Conservation (phyloP, 257 asterid species). For the Nicotiana undulata region DNA sequence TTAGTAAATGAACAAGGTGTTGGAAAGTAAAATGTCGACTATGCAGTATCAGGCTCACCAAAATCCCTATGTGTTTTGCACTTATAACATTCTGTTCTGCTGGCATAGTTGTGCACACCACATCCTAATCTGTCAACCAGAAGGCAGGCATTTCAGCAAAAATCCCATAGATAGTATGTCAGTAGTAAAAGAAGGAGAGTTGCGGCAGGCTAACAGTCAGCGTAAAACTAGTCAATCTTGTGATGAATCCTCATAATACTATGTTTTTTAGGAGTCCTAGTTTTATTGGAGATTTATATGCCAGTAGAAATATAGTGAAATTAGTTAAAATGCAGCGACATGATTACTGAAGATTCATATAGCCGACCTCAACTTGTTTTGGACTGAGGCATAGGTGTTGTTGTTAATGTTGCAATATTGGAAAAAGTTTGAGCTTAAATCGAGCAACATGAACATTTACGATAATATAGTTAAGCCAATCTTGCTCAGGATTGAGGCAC, state of each 20-base stretch:
- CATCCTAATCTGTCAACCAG: conserved; percentile 20
- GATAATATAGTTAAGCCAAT: too few relatives aligned
- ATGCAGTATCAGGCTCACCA: conserved; percentile 26
- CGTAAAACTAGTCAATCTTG: too few relatives aligned
- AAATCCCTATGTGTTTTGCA: conserved; percentile 57
- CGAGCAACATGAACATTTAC: too few relatives aligned
- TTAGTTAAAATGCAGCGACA: background rate
- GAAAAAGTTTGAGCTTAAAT: too few relatives aligned
- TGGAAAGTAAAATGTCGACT: background rate
- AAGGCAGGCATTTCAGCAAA: background rate
- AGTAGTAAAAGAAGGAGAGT: too few relatives aligned
- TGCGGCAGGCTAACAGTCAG: too few relatives aligned
- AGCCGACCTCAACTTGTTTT: background rate
- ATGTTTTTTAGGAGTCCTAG: too few relatives aligned
- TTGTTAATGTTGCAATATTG: background rate
- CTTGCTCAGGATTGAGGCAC: too few relatives aligned
- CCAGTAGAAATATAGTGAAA: background rate
- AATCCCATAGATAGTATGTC: too few relatives aligned
- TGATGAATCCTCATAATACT: too few relatives aligned
- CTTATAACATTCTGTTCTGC: conserved; percentile 62
- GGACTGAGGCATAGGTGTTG: too few relatives aligned
- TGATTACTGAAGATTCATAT: background rate
- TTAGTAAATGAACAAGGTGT: background rate
- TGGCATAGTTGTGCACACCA: conserved; percentile 33
- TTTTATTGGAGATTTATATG: background rate